A percentile compares a stretch with the other conserved stretches of the same genome.
Conservation (phyloP, 129 eudicot species). For the Tanacetum coccineum region DNA sequence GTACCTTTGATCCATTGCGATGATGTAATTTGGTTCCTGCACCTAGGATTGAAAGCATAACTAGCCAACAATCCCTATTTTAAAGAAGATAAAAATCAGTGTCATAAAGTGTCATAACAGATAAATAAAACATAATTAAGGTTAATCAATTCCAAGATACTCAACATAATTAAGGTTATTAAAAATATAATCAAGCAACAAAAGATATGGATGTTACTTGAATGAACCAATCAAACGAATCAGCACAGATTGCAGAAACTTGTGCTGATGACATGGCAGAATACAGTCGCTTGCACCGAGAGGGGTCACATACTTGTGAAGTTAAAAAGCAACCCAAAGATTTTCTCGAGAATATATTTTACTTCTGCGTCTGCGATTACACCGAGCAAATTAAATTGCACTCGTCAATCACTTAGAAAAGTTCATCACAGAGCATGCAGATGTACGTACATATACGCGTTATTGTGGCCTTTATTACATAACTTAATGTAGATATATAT, state of each 20-base stretch:
- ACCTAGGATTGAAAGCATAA: too few species aligned
- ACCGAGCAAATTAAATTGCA: constrained; percentile 84
- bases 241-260: constrained; percentile 91
- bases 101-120: too few species aligned
- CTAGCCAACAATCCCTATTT: too few species aligned
- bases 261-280: constrained; percentile 66
- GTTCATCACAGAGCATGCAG: constrained; percentile 74
- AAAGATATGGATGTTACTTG: too few species aligned
- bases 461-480: not conserved
- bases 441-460: constrained; percentile 45
- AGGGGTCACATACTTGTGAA: constrained; percentile 35
- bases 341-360: constrained; percentile 75
- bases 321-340: constrained; percentile 45
- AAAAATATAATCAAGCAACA: too few species aligned
- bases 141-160: too few species aligned
- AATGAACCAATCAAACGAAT: too few species aligned
- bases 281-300: constrained; percentile 40
- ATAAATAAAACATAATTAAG: too few species aligned
- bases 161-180: too few species aligned
- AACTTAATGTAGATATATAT: not conserved
- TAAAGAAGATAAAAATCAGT: too few species aligned
- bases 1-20: too few species aligned
- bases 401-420: constrained; percentile 64
- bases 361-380: constrained; percentile 82
- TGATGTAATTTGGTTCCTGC: too few species aligned